These are phyloP conservation scores for Colletotrichum brevisporum DNA, from an alignment of 2,329 filamentous ascomycete species.

Conservation along the genomic window DNA sequence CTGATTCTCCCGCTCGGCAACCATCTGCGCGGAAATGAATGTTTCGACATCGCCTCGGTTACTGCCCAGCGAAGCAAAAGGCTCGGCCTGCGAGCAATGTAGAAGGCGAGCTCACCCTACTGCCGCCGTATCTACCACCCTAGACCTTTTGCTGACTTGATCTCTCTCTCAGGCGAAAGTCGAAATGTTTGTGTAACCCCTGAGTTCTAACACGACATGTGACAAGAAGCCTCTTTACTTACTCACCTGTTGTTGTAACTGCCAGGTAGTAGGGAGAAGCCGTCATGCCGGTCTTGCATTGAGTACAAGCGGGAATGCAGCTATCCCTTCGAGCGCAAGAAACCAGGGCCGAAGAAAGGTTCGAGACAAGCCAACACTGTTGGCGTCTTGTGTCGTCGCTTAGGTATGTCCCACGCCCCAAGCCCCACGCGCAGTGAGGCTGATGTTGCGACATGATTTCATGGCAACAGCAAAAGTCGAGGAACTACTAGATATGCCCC, in stretches of 20 bases:
- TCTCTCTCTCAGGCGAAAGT: not conserved
- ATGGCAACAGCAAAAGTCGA: not conserved
- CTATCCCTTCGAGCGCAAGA: not conserved
- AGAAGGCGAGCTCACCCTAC: not conserved
- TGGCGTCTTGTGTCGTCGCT: not conserved
- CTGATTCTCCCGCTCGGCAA: too few species aligned
- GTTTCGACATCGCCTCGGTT: not conserved
- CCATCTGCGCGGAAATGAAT: not conserved
- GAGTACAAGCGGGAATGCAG: not conserved
- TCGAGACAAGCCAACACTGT: not conserved
- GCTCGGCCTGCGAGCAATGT: conserved; percentile 1
- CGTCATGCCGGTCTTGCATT: not conserved
- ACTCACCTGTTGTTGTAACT: not conserved
- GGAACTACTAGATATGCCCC: not conserved
- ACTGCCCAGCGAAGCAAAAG: too few species aligned
- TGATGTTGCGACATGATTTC: too few species aligned
- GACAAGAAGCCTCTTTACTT: not conserved
- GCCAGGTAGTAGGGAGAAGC: not conserved
- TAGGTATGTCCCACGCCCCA: not conserved
- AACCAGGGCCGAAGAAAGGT: not conserved
- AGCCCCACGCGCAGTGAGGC: too few species aligned
- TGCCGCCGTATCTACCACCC: too few species aligned
- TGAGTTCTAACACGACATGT: not conserved
- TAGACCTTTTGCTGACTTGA: not conserved
- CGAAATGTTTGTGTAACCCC: not conserved